Base-by-base conservation (phyloP, 139 green algal genomes). In the Chlamydomonas sp. region DNA sequence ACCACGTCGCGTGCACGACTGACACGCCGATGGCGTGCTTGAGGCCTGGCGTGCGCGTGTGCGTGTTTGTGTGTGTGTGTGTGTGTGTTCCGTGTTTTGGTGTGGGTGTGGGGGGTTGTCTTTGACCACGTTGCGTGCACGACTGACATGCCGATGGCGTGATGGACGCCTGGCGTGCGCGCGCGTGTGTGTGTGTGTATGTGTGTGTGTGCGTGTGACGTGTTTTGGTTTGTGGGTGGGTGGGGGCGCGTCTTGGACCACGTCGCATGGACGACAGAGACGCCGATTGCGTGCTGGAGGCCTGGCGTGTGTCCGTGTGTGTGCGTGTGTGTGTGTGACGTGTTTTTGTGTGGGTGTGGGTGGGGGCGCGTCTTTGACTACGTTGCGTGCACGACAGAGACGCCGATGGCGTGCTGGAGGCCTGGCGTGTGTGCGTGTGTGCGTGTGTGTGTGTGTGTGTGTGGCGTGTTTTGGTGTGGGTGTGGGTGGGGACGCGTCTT, bases 1-100 rank as follows among this genome's bases (percentile, higher is more conserved):
- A 76, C 91, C 88, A 96, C 4, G 86, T 94, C 28, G 93, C 88
- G 75, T 98, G 92, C 4, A 75, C 80, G n/a, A 96, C 77, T 30
- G 82, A 90, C 37, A 97, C 69, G 20, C 83, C 86, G 22, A 98
- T 91, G 2, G 59, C 81, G 68, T 96, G 73, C 48, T 92, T 64
- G 54, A 20, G 8, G 54, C 26, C 30, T 64, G 8, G 16, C 22
- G 54, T 36, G 34, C 54, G 34, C 24, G 54, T 64, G 54, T 36
- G 30, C 22, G 34, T 64, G 16, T 33, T 10, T 36, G 30, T 64
- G n/a, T n/a, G n/a, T n/a, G n/a, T n/a, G n/a, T n/a, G n/a, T n/a
- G n/a, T n/a, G n/a, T n/a, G n/a, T n/a, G n/a, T n/a, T n/a, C n/a
- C n/a, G n/a, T n/a, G n/a, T n/a, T n/a, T 98, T 92, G n/a, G 84